These are phyloP conservation scores for Fraxinus ornus DNA, from an alignment of 305 asterid species.

Conservation along the genomic window DNA sequence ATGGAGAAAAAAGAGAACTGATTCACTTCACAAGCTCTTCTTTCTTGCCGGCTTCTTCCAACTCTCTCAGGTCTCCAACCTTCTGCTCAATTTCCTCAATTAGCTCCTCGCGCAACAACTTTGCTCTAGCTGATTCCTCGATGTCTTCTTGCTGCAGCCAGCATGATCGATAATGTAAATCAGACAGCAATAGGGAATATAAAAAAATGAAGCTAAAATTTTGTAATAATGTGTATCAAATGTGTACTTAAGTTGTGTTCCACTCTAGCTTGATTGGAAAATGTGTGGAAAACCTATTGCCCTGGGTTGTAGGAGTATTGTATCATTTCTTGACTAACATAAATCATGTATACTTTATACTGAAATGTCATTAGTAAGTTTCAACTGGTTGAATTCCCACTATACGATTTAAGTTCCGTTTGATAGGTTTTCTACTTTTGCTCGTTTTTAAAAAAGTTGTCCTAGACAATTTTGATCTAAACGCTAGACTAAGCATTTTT, in stretches of 20 bases:
- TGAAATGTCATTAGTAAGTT: background rate
- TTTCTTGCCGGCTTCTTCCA: slow-evolving; percentile 57
- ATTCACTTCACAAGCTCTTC: slow-evolving; percentile 38
- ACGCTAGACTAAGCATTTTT: no score
- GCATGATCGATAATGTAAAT: background rate
- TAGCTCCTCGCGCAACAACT: slow-evolving; percentile 65
- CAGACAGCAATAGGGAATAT: background rate
- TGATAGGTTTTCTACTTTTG: no score
- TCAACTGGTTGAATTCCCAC: background rate
- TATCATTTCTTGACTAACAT: background rate
- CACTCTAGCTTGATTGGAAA: background rate
- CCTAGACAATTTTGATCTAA: no score
- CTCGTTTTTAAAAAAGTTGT: no score
- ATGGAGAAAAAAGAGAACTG: background rate
- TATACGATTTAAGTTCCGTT: no score
- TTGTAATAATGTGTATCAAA: background rate
- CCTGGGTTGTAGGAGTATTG: background rate
- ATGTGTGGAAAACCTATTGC: background rate
- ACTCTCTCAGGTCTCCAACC: slow-evolving; percentile 54
- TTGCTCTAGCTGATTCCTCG: slow-evolving; percentile 61
- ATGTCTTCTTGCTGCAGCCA: slow-evolving; percentile 84
- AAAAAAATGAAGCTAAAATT: background rate
- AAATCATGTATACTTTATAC: background rate
- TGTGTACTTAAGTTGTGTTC: background rate
- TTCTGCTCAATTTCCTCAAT: slow-evolving; percentile 69